Evolutionary conservation across 2,329 filamentous ascomycete species (phyloP), one percentile per base, ranked within the genome.

Genomic region (Colletotrichum destructivum): DNA sequence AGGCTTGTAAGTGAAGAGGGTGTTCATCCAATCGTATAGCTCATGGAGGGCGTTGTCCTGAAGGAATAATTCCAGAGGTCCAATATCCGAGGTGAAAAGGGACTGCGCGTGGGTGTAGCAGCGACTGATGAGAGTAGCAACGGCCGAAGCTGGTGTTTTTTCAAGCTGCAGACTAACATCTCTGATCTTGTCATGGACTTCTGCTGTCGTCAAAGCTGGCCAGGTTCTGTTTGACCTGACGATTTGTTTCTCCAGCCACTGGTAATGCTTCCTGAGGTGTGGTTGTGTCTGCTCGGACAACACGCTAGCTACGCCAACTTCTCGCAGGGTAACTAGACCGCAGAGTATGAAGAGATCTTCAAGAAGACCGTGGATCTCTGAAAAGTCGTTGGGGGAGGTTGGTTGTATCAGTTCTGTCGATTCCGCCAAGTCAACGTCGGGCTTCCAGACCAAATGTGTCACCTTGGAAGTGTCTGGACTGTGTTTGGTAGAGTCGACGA

Each of bases 21-120:
- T 66, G 12, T 69, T 69, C 66, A 69, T 69, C 66, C 66, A 69
- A 54, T 69, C 66, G 12, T 71, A 71, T 3, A 71, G 49, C 18
- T 67, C 64, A 7, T 67, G 62, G 9, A 71, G 56, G 1, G 57
- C 56, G 31, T 71, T 71, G 13, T 35, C 49, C n/a, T 62, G 47
- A 1, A 71, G 49, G 15, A 71, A 67, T 3, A 71, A 13, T n/a
- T 71, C 62, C 2, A 71, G 15, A 2, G 68, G 63, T 7, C 38
- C 35, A 11, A 16, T 18, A 5, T 44, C 49, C 1, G 26, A 35
- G 16, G 42, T 16, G 18, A 71, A 71, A 2, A 69, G 46, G 7
- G 4, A 23, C 6, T n/a, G 8, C 5, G 66, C 54, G 11, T 69
- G 54, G 12, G 54, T 69, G 38, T 40, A 55, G n/a, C 66, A 69